Percentiles rank a stretch among this genome's conserved stretches.
Evolutionary conservation across 2,329 filamentous ascomycete genomes (phyloP).

Genomic region (Cladosporium sp.): DNA sequence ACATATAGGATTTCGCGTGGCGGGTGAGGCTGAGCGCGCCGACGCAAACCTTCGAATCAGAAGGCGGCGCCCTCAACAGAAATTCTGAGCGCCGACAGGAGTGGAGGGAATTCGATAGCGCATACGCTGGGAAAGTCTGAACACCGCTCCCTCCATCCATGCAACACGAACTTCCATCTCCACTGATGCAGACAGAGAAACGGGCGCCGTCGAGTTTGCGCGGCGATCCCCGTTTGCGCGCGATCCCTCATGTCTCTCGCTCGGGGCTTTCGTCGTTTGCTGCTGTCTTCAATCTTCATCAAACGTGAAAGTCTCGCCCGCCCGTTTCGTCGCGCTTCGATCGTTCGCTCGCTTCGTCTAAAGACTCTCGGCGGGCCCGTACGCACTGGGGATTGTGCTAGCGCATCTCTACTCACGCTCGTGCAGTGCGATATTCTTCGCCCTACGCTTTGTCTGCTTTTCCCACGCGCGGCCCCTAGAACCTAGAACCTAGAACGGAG

Average conservation of each 20-base stretch:
- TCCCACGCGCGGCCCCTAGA: not conserved
- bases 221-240: slow-evolving; percentile 5
- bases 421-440: not conserved
- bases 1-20: slow-evolving; percentile 2
- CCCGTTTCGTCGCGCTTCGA: slow-evolving; percentile 7
- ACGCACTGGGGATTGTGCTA: not conserved
- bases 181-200: not conserved
- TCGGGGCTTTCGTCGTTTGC: not conserved
- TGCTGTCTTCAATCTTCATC: slow-evolving; percentile 1
- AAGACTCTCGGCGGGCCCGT: not conserved
- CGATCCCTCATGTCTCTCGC: not conserved
- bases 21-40: slow-evolving; percentile 4
- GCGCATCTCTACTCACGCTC: not conserved
- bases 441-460: not conserved
- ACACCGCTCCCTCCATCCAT: not conserved
- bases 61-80: not conserved
- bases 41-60: not conserved
- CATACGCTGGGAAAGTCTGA: slow-evolving; percentile 8
- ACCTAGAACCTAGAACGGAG: not conserved
- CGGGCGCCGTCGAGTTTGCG: not conserved
- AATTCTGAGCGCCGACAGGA: not conserved
- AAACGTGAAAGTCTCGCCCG: not conserved
- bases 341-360: not conserved
- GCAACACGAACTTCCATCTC: slow-evolving; percentile 9
- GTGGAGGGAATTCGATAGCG: slow-evolving; percentile 5